A percentile compares a stretch with the other conserved stretches of the same genome.
These are phyloP conservation scores for Gremmenia infestans DNA, from an alignment of 2,329 filamentous ascomycete genomes.

Conservation along the genomic window DNA sequence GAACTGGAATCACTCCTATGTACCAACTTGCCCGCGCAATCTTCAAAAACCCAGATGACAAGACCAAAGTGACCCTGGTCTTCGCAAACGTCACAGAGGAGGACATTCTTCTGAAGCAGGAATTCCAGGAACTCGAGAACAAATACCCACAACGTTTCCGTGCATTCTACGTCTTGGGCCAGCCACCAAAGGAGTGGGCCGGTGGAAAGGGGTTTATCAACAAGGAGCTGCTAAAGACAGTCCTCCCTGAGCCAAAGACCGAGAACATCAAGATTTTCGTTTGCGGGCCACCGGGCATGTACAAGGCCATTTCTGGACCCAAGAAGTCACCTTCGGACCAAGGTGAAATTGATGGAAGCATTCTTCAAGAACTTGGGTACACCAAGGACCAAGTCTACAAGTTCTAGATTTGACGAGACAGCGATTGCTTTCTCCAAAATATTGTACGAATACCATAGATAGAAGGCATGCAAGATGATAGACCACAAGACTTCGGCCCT, in stretches of 20 bases:
- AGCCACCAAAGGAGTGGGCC: constrained; percentile 71
- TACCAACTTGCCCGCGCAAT: constrained; percentile 89
- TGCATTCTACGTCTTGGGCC: constrained; percentile 89
- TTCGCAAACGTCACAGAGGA: constrained; percentile 87
- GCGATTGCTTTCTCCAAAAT: neutral
- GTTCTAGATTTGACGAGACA: constrained; percentile 52
- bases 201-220: constrained; percentile 76
- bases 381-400: constrained; percentile 91
- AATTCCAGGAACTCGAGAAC: constrained; percentile 85
- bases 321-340: constrained; percentile 95
- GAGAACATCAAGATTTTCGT: constrained; percentile 96
- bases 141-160: constrained; percentile 92
- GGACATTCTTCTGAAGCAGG: constrained; percentile 85
- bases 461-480: constrained; percentile 1
- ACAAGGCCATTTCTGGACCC: constrained; percentile 83
- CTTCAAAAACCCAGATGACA: constrained; percentile 93
- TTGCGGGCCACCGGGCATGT: constrained; percentile 86
- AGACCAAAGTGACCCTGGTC: constrained; percentile 94
- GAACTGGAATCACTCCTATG: constrained; percentile 97
- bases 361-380: constrained; percentile 81
- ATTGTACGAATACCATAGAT: constrained; percentile 14
- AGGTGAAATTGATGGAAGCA: constrained; percentile 72
- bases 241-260: constrained; percentile 85
- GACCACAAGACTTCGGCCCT: neutral
- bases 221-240: constrained; percentile 92